A percentile compares a stretch with the other conserved stretches of the same genome.
phyloP scores from a whole-genome alignment of 129 eudicot species.

The Helianthus tuberosus region DNA sequence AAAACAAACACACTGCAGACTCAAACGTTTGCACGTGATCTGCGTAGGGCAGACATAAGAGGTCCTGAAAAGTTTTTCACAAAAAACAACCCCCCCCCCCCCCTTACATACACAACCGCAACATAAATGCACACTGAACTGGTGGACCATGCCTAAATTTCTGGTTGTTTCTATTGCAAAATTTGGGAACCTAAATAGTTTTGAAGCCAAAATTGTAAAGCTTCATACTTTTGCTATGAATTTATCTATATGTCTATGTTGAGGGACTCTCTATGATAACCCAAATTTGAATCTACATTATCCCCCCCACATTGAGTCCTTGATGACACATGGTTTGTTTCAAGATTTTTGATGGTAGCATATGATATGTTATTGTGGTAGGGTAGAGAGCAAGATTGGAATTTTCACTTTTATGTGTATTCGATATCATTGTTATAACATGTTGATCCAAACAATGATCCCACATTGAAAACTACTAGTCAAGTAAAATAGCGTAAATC shows the following conservation, averaged over 20 bases:
- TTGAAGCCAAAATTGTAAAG: neutral
- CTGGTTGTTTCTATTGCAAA: neutral
- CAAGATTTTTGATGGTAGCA: constrained; percentile 11
- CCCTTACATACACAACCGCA: neutral
- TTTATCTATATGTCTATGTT: neutral
- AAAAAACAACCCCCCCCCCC: no score
- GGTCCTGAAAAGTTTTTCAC: no score
- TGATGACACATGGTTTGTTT: constrained; percentile 20
- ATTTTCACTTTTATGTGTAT: neutral
- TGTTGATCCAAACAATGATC: neutral
- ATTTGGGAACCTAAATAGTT: neutral
- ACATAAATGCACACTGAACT: neutral
- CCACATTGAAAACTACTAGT: neutral
- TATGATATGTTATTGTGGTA: constrained; percentile 9
- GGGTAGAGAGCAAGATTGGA: constrained; percentile 9
- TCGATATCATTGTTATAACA: neutral
- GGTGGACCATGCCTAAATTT: neutral
- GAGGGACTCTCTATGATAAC: neutral
- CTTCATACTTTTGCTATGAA: neutral
- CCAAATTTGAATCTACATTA: neutral
- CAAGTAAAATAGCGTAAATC: neutral
- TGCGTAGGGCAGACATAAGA: no score
- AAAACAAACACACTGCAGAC: no score
- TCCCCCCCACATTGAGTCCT: neutral
- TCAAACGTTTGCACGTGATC: no score